These are phyloP conservation scores for Nigrospora oryzae DNA, from an alignment of 2,329 filamentous ascomycete species.

Conservation along the genomic window DNA sequence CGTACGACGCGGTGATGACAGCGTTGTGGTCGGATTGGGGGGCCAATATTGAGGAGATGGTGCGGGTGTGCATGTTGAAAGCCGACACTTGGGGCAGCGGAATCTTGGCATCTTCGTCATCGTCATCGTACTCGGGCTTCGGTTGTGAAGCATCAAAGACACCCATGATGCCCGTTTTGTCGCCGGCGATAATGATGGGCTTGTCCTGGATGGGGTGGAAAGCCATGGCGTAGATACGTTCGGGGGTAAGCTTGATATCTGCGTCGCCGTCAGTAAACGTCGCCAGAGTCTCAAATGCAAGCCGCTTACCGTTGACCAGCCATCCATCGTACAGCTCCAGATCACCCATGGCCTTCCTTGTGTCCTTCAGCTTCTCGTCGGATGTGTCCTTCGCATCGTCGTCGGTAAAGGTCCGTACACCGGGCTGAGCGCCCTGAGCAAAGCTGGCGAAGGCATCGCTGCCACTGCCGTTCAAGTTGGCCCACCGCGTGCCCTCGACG, in stretches of 20 bases:
- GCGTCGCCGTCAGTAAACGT: neutral
- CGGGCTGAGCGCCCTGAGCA: conserved; percentile 63
- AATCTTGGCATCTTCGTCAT: conserved; percentile 59
- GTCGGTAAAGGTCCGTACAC: conserved; percentile 77
- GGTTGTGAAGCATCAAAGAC: conserved; percentile 83
- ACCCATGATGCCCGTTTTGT: conserved; percentile 86
- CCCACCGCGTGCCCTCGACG: conserved; percentile 72
- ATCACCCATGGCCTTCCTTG: conserved; percentile 69
- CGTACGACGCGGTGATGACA: conserved; percentile 82
- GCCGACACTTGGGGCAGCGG: conserved; percentile 75
- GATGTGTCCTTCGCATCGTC: conserved; percentile 73
- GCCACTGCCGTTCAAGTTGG: conserved; percentile 53
- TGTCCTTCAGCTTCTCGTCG: conserved; percentile 63
- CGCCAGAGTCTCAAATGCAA: neutral
- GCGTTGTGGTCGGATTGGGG: conserved; percentile 63
- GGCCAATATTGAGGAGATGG: conserved; percentile 79
- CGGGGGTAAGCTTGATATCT: conserved; percentile 88
- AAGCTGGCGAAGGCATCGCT: conserved; percentile 57
- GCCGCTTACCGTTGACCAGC: conserved; percentile 62
- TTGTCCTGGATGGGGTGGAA: conserved; percentile 87
- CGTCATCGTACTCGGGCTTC: conserved; percentile 39
- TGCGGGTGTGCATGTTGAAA: conserved; percentile 82
- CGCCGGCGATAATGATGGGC: conserved; percentile 82
- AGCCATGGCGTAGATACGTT: conserved; percentile 76
- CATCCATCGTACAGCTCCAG: conserved; percentile 77